These are phyloP conservation scores for Fomitopsis palustris DNA, from an alignment of 1,284 basidiomycete genomes.

Conservation along the genomic window DNA sequence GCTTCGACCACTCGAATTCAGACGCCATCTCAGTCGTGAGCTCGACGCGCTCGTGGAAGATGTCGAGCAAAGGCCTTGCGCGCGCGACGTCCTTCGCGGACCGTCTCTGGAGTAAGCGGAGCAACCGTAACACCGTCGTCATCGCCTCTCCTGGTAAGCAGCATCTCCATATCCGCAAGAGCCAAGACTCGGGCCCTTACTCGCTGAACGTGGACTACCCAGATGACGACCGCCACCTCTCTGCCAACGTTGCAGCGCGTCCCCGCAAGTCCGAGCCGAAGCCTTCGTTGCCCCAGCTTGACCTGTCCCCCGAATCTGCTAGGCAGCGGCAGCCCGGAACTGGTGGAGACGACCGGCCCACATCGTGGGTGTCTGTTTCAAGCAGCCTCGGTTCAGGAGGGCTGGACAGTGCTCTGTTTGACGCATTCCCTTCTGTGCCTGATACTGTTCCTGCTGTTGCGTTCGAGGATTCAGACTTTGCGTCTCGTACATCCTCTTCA, in stretches of 20 bases:
- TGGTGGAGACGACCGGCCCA: slow-evolving; percentile 12
- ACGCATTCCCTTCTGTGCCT: slow-evolving; percentile 33
- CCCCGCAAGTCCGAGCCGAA: slow-evolving; percentile 8
- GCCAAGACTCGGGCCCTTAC: not conserved
- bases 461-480: slow-evolving; percentile 10
- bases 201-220: slow-evolving; percentile 7
- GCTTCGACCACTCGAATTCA: slow-evolving; percentile 19
- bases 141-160: slow-evolving; percentile 14
- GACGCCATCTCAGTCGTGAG: slow-evolving; percentile 22
- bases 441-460: slow-evolving; percentile 16
- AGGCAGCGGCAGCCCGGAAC: not conserved
- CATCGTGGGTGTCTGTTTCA: slow-evolving; percentile 26
- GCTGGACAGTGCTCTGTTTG: slow-evolving; percentile 30
- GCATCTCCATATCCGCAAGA: not conserved
- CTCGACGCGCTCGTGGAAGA: slow-evolving; percentile 25
- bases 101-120: slow-evolving; percentile 24
- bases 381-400: slow-evolving; percentile 24
- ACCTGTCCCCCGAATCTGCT: not conserved
- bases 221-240: slow-evolving; percentile 11
- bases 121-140: slow-evolving; percentile 14
- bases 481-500: slow-evolving; percentile 9
- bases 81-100: slow-evolving; percentile 32
- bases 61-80: slow-evolving; percentile 26
- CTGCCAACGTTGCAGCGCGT: not conserved
- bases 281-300: slow-evolving; percentile 8